Percentiles rank a stretch among this genome's conserved stretches.
These are phyloP conservation scores for Rhodotorula babjevae DNA, from an alignment of 768 basidiomycete genomes.

Conservation along the genomic window DNA sequence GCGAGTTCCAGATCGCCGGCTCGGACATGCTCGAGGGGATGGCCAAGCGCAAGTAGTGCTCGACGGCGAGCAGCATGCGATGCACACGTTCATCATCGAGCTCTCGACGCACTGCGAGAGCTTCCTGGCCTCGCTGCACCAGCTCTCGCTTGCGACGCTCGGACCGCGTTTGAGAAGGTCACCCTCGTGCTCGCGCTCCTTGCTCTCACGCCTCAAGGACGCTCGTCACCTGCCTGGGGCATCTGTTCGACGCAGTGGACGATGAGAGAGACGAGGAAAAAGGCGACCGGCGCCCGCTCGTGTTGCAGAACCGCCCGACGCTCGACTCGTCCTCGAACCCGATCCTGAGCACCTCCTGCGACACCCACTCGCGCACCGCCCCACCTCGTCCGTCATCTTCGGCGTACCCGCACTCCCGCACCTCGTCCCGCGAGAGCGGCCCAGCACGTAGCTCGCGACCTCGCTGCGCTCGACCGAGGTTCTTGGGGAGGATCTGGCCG, in stretches of 20 bases:
- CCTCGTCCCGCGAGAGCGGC: constrained; percentile 21
- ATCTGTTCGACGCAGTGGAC: no score
- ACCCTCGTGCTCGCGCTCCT: no score
- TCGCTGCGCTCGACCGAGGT: constrained; percentile 15
- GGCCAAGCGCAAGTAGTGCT: background rate
- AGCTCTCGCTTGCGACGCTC: no score
- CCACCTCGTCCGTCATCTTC: constrained; percentile 6
- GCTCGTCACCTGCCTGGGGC: no score
- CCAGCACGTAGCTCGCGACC: constrained; percentile 27
- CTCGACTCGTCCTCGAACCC: constrained; percentile 9
- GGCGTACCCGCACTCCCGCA: constrained; percentile 10
- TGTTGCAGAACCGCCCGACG: no score
- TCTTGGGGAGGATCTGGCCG: constrained; percentile 28
- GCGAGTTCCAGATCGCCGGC: constrained; percentile 38
- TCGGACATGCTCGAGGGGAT: constrained; percentile 9
- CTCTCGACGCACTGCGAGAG: no score
- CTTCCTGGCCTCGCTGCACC: no score
- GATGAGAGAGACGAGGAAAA: no score
- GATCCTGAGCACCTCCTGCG: constrained; percentile 19
- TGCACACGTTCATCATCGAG: background rate
- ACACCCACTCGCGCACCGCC: constrained; percentile 8
- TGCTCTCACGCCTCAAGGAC: no score
- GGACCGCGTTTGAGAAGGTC: no score
- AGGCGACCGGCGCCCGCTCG: no score
- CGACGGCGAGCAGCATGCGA: background rate